Evolutionary conservation across 352 stramenopile species (phyloP).

Genomic region (Phytophthora fragariae): DNA sequence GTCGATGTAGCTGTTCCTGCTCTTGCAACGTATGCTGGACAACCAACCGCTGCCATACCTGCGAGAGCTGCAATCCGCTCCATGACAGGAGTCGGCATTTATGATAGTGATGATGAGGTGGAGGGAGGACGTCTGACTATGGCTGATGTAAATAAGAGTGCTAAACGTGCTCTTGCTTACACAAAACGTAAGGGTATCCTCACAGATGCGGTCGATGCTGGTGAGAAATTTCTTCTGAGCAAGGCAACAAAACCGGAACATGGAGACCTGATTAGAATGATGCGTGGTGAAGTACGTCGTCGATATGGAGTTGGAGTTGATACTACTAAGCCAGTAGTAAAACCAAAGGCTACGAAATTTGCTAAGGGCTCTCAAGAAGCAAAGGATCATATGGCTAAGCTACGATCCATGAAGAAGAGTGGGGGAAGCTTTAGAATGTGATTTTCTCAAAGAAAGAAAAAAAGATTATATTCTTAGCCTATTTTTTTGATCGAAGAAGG

Average conservation of each 20-base stretch:
- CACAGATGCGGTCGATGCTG: neutral
- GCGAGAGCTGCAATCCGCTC: neutral
- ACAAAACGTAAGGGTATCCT: constrained; percentile 19
- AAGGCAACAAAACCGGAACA: no score
- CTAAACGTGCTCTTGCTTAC: neutral
- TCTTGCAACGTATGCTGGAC: no score
- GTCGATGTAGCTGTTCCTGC: no score
- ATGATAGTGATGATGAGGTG: constrained; percentile 9
- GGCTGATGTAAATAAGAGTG: constrained; percentile 13
- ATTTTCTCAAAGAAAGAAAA: neutral
- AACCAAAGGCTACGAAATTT: neutral
- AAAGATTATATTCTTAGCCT: neutral
- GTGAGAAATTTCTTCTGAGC: no score
- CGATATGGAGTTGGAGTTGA: constrained; percentile 4
- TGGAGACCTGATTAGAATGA: no score
- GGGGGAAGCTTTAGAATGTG: neutral
- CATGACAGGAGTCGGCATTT: constrained; percentile 6
- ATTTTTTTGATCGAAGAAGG: neutral
- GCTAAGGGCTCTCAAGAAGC: neutral
- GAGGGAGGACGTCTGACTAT: neutral
- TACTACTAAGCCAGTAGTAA: neutral
- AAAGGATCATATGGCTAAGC: neutral
- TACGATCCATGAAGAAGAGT: neutral
- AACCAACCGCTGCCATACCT: neutral
- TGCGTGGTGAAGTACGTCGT: no score